Evolutionary conservation across 805 yeast genomes (phyloP).

Genomic region (Ogataea saltuana): DNA sequence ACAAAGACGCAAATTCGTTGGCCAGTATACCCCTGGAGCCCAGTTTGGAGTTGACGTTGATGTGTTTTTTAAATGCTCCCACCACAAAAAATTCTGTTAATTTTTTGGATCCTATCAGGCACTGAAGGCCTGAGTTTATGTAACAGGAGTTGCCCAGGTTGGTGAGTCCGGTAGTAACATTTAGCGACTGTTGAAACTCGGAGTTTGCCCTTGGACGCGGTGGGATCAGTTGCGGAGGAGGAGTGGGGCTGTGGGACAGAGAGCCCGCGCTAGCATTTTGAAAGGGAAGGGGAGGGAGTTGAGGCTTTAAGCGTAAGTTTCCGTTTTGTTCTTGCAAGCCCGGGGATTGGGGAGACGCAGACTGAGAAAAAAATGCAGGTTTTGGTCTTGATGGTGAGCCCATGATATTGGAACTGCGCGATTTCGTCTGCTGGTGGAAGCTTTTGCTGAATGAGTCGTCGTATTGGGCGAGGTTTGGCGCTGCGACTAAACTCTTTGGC

Average conservation of each 20-base stretch:
- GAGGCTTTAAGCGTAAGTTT: slow-evolving; percentile 13
- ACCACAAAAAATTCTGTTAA: slow-evolving; percentile 62
- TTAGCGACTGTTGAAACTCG: slow-evolving; percentile 28
- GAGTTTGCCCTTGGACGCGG: slow-evolving; percentile 7
- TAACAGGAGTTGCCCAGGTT: slow-evolving; percentile 92
- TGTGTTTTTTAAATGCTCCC: slow-evolving; percentile 61
- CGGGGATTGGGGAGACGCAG: slow-evolving; percentile 12
- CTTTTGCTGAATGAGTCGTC: slow-evolving; percentile 5
- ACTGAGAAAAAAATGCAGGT: slow-evolving; percentile 23
- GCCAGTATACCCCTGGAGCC: slow-evolving; percentile 85
- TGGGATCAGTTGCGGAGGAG: slow-evolving; percentile 9
- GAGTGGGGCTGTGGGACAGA: slow-evolving; percentile 10
- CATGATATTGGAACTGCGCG: slow-evolving; percentile 5
- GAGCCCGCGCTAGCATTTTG: background rate
- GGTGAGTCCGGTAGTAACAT: slow-evolving; percentile 66
- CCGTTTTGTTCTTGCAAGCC: slow-evolving; percentile 11
- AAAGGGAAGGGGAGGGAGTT: slow-evolving; percentile 12
- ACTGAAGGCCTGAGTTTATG: slow-evolving; percentile 89
- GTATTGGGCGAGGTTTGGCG: slow-evolving; percentile 6
- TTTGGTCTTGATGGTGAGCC: slow-evolving; percentile 24
- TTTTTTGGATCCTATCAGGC: slow-evolving; percentile 72
- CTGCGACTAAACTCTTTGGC: background rate
- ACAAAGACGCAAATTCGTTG: slow-evolving; percentile 60
- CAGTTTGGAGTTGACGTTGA: slow-evolving; percentile 68
- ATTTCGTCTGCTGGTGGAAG: background rate